A percentile compares a stretch with the other conserved stretches of the same genome.
phyloP scores from a whole-genome alignment of 2,329 filamentous ascomycete species.

The Zarea fungicola region DNA sequence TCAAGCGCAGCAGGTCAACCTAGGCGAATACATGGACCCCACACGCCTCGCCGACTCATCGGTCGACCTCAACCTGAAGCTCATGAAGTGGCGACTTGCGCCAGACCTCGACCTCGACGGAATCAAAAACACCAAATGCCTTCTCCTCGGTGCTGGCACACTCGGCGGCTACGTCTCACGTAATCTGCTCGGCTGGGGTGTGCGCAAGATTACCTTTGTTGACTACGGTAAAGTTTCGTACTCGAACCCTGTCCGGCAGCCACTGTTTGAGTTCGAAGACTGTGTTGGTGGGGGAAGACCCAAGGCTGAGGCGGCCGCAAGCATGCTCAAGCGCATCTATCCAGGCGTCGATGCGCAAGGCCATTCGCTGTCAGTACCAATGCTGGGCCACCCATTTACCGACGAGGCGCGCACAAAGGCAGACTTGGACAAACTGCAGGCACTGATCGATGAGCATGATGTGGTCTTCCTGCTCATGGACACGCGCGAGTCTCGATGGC shows the following conservation, averaged over 20 bases:
- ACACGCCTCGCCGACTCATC: slow-evolving; percentile 82
- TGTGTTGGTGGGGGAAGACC: slow-evolving; percentile 77
- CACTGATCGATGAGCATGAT: slow-evolving; percentile 78
- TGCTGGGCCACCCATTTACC: slow-evolving; percentile 85
- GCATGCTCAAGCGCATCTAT: slow-evolving; percentile 78
- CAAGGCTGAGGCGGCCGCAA: slow-evolving; percentile 77
- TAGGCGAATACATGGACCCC: slow-evolving; percentile 93
- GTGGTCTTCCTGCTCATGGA: slow-evolving; percentile 97
- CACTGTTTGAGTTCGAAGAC: slow-evolving; percentile 85
- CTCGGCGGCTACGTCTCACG: slow-evolving; percentile 90
- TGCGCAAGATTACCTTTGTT: slow-evolving; percentile 90
- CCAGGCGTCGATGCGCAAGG: slow-evolving; percentile 81
- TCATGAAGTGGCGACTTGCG: slow-evolving; percentile 98
- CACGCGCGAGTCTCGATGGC: slow-evolving; percentile 87
- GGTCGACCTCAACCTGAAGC: slow-evolving; percentile 91
- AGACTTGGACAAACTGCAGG: slow-evolving; percentile 71
- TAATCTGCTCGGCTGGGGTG: slow-evolving; percentile 91
- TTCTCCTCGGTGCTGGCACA: slow-evolving; percentile 87
- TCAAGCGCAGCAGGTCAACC: slow-evolving; percentile 69
- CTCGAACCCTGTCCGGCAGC: slow-evolving; percentile 93
- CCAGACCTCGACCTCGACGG: slow-evolving; percentile 80
- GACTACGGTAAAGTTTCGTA: slow-evolving; percentile 92
- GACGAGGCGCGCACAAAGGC: slow-evolving; percentile 63
- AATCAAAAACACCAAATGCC: slow-evolving; percentile 84
- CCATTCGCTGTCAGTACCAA: slow-evolving; percentile 80